Conservation (phyloP, 2,329 filamentous ascomycete species). For the Calonectria pseudoreteaudii region DNA sequence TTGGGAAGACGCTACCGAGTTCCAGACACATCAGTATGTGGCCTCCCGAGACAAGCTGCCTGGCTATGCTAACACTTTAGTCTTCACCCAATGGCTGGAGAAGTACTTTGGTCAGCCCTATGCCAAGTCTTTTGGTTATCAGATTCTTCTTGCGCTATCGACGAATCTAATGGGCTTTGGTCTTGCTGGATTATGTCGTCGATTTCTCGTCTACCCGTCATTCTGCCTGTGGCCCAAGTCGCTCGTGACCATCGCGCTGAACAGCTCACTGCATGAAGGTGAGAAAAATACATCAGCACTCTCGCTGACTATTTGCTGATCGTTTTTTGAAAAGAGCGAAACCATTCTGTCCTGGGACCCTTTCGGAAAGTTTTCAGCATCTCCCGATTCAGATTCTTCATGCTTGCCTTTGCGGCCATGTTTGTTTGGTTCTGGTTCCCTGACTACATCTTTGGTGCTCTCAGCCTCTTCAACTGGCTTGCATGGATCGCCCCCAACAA, state of each 20-base stretch:
- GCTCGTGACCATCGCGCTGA: slow-evolving; percentile 40
- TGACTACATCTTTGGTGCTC: slow-evolving; percentile 29
- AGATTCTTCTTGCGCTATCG: slow-evolving; percentile 39
- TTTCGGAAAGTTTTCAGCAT: slow-evolving; percentile 36
- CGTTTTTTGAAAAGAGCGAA: slow-evolving; percentile 17
- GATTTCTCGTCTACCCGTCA: slow-evolving; percentile 63
- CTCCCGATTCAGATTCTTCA: slow-evolving; percentile 36
- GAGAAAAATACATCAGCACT: accelerated
- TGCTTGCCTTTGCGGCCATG: slow-evolving; percentile 33
- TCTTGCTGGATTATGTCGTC: slow-evolving; percentile 61
- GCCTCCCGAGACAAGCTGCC: no score
- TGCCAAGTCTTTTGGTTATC: slow-evolving; percentile 46
- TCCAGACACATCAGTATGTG: slow-evolving; percentile 15
- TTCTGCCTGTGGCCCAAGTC: slow-evolving; percentile 49
- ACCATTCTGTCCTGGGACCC: slow-evolving; percentile 25
- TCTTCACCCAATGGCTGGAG: slow-evolving; percentile 38
- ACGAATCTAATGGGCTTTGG: slow-evolving; percentile 64
- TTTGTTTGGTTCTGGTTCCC: slow-evolving; percentile 42
- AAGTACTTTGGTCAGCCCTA: slow-evolving; percentile 40
- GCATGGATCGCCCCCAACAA: slow-evolving; percentile 65
- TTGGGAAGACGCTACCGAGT: slow-evolving; percentile 35
- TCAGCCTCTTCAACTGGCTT: slow-evolving; percentile 63
- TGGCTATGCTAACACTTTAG: slow-evolving; percentile 4
- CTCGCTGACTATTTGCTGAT: accelerated
- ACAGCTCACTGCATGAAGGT: slow-evolving; percentile 37